Conservation (phyloP, 352 stramenopile genomes). For the Pythium periplocum region DNA sequence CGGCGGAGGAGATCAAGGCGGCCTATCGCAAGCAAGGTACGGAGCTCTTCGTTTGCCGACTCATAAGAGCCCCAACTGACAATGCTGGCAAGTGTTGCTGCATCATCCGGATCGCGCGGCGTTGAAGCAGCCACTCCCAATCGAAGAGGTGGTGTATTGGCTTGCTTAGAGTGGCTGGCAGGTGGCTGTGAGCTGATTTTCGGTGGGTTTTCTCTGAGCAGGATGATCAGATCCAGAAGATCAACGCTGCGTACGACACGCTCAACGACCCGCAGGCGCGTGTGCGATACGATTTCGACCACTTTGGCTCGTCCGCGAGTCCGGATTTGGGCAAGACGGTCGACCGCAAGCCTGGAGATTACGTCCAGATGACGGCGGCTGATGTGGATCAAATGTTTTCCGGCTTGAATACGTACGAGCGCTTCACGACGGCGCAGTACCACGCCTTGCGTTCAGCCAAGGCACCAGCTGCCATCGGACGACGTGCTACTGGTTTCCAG, state of each 20-base stretch:
- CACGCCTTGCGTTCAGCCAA: slow-evolving; percentile 45
- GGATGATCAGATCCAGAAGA: slow-evolving; percentile 49
- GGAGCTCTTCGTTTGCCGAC: slow-evolving; percentile 1
- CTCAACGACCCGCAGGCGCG: slow-evolving; percentile 42
- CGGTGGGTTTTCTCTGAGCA: slow-evolving; percentile 1
- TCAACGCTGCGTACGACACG: slow-evolving; percentile 73
- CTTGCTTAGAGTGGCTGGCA: too few species aligned
- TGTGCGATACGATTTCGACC: slow-evolving; percentile 66
- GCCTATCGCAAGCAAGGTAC: slow-evolving; percentile 72
- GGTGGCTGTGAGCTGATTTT: too few species aligned
- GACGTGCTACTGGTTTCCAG: slow-evolving; percentile 48
- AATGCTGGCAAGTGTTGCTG: slow-evolving; percentile 35
- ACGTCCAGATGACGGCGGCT: slow-evolving; percentile 62
- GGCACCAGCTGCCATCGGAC: slow-evolving; percentile 49
- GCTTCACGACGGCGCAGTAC: slow-evolving; percentile 76
- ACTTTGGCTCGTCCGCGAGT: slow-evolving; percentile 51
- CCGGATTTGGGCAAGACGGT: slow-evolving; percentile 19
- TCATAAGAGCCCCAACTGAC: too few species aligned
- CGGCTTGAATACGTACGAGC: slow-evolving; percentile 62
- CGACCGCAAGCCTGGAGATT: slow-evolving; percentile 31
- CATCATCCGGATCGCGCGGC: slow-evolving; percentile 66
- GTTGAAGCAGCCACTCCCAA: too few species aligned
- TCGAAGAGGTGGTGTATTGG: too few species aligned
- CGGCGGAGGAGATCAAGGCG: slow-evolving; percentile 67
- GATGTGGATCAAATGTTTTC: slow-evolving; percentile 77